phyloP scores from a whole-genome alignment of 2,329 filamentous ascomycete genomes.

The Sporothrix inflata region DNA sequence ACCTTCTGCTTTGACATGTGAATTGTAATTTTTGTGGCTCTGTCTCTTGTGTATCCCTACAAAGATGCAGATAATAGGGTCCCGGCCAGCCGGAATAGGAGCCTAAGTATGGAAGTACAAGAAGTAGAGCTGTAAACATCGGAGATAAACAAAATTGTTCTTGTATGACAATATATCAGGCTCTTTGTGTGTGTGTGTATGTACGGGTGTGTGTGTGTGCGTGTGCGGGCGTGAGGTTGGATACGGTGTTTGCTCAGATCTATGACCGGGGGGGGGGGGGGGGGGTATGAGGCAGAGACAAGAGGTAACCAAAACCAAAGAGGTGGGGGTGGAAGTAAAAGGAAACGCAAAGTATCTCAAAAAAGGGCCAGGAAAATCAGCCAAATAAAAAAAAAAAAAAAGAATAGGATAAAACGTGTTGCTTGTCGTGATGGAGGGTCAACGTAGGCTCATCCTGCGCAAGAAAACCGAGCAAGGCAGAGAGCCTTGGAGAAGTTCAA shows the following conservation, averaged over 20 bases:
- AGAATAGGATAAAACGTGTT: neutral
- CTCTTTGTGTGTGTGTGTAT: neutral
- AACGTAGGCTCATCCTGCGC: neutral
- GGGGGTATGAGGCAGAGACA: neutral
- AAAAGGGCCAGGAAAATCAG: neutral
- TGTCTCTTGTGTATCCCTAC: neutral
- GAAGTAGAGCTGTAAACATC: neutral
- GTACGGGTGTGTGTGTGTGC: neutral
- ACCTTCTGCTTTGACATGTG: neutral
- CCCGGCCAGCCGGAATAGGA: slow-evolving; percentile 7
- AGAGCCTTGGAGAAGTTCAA: neutral
- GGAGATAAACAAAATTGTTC: neutral
- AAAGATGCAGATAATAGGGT: neutral
- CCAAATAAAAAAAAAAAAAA: neutral
- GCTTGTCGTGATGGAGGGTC: slow-evolving; percentile 3
- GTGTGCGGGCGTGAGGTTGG: neutral
- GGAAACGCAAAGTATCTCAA: neutral
- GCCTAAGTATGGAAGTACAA: neutral
- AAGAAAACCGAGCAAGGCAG: neutral
- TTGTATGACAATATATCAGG: neutral
- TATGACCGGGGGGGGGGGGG: neutral
- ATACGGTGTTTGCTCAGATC: neutral
- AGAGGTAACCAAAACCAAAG: neutral
- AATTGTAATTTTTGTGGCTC: neutral
- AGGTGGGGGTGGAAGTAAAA: neutral